Evolutionary conservation across 2,329 filamentous ascomycete species (phyloP), one percentile per base, ranked within the genome.

Genomic region (Geosmithia putterillii): DNA sequence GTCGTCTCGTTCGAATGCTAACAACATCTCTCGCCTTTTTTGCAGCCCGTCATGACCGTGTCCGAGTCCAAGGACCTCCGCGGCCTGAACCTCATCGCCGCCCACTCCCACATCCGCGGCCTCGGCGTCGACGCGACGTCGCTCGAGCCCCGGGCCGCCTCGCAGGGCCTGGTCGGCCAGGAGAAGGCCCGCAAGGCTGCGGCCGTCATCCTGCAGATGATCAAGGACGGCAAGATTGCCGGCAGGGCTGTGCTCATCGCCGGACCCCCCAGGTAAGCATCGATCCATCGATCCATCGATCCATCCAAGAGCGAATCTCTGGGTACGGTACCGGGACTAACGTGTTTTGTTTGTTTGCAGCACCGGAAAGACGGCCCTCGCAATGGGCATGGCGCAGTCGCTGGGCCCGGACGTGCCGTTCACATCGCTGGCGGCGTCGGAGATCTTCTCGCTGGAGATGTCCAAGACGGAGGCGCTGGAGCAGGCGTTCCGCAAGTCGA

Each of bases 381-480:
- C 92, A 42, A 96, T 95, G 85, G 92, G 89, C 41, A 95, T 98
- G 89, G 84, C 92, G 34, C 92, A 98, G 62, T 94, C 89, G 23
- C 77, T 98, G 42, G 92, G 90, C 39, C 67, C 88, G 41, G 92
- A 98, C 61, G 89, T 95, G 2, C 92, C 92, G 4, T 98, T 98
- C 62, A 98, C 92, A 19, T 89, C 88, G 66, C 81, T 96, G 49
- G 87, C 92, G 38, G 88, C 89, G 14, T 95, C 89, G 46, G 92
- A 98, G 63, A 95, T 98, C 57, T 98, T 95, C 69, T 95, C 89
- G 21, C 77, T 96, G 57, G 92, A 98, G 65, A 96, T 98, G 90
- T 95, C 88, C 55, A 98, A 98, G 71, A 98, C 92, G 34, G 92
- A 98, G 65, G 90, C 92, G 42, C 79, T 98, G 32, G 95, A 90